phyloP scores from a whole-genome alignment of 2,329 filamentous ascomycete species.

The Phialemonium atrogriseum region DNA sequence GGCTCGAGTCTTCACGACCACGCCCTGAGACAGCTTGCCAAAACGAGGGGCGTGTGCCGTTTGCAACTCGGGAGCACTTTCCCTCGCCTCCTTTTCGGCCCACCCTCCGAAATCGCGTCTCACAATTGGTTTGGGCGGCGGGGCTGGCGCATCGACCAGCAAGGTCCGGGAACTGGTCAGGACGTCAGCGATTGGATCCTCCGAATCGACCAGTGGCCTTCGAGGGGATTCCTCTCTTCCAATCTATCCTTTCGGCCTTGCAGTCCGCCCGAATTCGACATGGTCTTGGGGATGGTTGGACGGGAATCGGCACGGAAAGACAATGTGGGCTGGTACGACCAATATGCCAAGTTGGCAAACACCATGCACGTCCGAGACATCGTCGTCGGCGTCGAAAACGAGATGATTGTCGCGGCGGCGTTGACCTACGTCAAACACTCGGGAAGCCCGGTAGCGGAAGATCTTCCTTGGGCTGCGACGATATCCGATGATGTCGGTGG shows the following conservation, averaged over 20 bases:
- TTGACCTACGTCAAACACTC: conserved; percentile 43
- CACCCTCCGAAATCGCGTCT: conserved; percentile 32
- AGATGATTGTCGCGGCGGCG: conserved; percentile 41
- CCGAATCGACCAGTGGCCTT: conserved; percentile 39
- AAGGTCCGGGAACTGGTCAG: conserved; percentile 36
- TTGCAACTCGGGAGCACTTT: conserved; percentile 52
- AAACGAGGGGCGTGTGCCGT: conserved; percentile 41
- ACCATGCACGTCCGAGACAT: conserved; percentile 42
- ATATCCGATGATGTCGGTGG: conserved; percentile 46
- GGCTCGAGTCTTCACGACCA: conserved; percentile 44
- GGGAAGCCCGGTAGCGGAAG: conserved; percentile 35
- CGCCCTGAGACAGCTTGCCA: conserved; percentile 38
- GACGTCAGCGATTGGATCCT: conserved; percentile 46
- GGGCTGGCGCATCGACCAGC: conserved; percentile 41
- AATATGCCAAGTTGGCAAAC: conserved; percentile 43
- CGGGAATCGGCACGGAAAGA: conserved; percentile 35
- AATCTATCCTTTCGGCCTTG: conserved; percentile 37
- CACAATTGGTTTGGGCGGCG: conserved; percentile 45
- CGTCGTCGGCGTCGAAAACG: conserved; percentile 41
- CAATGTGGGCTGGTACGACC: conserved; percentile 50
- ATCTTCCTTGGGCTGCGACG: conserved; percentile 46
- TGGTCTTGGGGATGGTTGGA: conserved; percentile 41
- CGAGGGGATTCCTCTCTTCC: conserved; percentile 27
- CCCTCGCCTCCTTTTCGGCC: conserved; percentile 47
- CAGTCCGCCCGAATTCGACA: conserved; percentile 33